Percentiles rank a stretch among this genome's conserved stretches.
Evolutionary conservation across 768 basidiomycete species (phyloP).

Genomic region (Trametes elegans): DNA sequence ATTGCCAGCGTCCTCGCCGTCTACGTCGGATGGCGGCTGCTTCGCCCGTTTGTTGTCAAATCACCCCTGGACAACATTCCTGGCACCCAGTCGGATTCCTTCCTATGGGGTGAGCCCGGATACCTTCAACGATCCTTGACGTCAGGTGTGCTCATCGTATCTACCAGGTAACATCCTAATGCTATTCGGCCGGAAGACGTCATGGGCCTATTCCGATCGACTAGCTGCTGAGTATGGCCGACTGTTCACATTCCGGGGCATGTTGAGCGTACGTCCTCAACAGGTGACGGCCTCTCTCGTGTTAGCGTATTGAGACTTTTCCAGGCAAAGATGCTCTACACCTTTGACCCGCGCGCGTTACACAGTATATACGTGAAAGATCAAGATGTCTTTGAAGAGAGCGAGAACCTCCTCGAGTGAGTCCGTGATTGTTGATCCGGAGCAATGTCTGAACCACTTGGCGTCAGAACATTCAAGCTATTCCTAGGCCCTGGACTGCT

Average conservation of each 20-base stretch:
- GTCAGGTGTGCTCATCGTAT: no score
- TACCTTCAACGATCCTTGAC: no score
- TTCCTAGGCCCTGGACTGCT: conserved; percentile 17
- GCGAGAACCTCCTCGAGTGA: not conserved
- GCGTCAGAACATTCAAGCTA: not conserved
- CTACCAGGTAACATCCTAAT: no score
- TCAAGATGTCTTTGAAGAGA: conserved; percentile 16
- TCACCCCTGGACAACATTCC: not conserved
- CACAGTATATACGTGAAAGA: conserved; percentile 20
- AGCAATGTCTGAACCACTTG: not conserved
- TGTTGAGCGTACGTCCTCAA: no score
- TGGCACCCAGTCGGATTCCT: not conserved
- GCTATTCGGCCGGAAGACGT: no score
- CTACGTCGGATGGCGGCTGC: not conserved
- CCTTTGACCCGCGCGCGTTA: conserved; percentile 14
- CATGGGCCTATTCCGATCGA: no score
- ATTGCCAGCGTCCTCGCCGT: not conserved
- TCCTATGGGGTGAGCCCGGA: no score
- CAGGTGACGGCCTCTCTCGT: no score
- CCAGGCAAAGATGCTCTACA: conserved; percentile 3
- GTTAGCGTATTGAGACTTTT: not conserved
- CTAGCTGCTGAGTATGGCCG: no score
- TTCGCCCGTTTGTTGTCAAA: not conserved
- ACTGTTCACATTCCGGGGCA: no score
- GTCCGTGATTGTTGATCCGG: not conserved